Evolutionary conservation across 2,329 filamentous ascomycete genomes (phyloP).

Genomic region (Colletotrichum navitas): DNA sequence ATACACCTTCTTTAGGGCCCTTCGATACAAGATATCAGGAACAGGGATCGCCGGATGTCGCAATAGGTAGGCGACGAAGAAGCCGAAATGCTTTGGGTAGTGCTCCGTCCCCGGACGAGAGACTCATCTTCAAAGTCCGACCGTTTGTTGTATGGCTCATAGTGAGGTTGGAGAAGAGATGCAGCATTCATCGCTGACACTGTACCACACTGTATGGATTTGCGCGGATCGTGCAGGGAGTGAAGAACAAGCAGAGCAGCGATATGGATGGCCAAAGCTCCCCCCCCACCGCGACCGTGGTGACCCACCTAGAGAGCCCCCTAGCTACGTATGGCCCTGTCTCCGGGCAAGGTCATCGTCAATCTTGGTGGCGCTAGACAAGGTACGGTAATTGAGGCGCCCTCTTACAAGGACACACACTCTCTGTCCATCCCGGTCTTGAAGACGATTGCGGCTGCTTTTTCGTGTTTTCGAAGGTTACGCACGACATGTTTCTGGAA

Average conservation of each 20-base stretch:
- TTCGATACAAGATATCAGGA: neutral
- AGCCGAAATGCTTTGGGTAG: neutral
- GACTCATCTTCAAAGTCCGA: neutral
- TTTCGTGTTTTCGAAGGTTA: neutral
- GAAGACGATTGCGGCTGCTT: conserved; percentile 8
- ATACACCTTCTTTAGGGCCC: neutral
- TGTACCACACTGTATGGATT: neutral
- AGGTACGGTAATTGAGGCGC: conserved; percentile 11
- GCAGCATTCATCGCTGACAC: neutral
- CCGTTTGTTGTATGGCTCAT: neutral
- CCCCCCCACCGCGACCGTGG: neutral
- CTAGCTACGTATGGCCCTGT: conserved; percentile 31
- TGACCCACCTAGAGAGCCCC: conserved; percentile 2
- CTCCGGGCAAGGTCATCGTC: conserved; percentile 16
- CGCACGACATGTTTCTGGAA: conserved; percentile 8
- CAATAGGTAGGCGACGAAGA: conserved; percentile 7
- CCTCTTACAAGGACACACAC: neutral
- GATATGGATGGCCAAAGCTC: conserved; percentile 23
- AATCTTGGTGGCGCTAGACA: conserved; percentile 18
- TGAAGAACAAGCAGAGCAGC: neutral
- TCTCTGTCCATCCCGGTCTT: neutral
- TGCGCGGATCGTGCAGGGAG: neutral
- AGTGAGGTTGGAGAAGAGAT: neutral
- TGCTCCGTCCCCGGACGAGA: neutral
- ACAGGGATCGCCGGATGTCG: neutral